Evolutionary conservation across 2,329 filamentous ascomycete genomes (phyloP), one percentile per base, ranked within the genome.

Genomic region (Penicillium sp.): DNA sequence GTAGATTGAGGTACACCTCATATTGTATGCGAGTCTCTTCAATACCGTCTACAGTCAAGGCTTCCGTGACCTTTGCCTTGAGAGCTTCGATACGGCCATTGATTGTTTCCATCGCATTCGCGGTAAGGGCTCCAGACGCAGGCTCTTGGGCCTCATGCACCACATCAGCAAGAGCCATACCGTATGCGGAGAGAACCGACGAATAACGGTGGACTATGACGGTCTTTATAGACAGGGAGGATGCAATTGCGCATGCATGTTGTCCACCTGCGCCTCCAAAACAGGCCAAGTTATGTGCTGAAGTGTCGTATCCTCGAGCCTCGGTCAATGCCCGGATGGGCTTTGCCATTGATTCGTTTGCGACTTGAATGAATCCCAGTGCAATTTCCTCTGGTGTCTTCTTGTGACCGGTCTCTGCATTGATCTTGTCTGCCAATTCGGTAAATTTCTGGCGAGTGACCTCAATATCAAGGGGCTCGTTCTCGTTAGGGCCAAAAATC

Each of bases 231-330:
- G 56, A 95, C 88, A 0, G 88, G 88, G 1, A 96, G 74, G 3
- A 86, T 2, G 89, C 90, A 54, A 95, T 94, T 1, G 88, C 88
- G 17, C 94, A 88, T 1, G 90, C 90, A 61, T 96, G 90, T 65
- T 96, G 90, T 0, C 90, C 90, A 42, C 90, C 90, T 0, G 90
- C 90, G 48, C 90, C 90, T 35, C 90, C 90, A 69, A 96, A 96
- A 0, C 88, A 94, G 0, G 90, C 89, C 32, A 96, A 77, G 13
- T 88, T 77, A 67, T 96, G 90, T 57, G 87, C 88, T 1, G 87
- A 88, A 0, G 89, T 93, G 64, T 95, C 89, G 56, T 94, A 88
- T 0, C 90, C 90, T 67, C 93, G 88, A 22, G 90, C 89, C 68
- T 96, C 90, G 0, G 90, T 96, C 56, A 95, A 79, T 28, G 88